Percentiles rank a stretch among this genome's conserved stretches.
Conservation (phyloP, 163 green algal species). For the Chlamydomonas reinhardtii region DNA sequence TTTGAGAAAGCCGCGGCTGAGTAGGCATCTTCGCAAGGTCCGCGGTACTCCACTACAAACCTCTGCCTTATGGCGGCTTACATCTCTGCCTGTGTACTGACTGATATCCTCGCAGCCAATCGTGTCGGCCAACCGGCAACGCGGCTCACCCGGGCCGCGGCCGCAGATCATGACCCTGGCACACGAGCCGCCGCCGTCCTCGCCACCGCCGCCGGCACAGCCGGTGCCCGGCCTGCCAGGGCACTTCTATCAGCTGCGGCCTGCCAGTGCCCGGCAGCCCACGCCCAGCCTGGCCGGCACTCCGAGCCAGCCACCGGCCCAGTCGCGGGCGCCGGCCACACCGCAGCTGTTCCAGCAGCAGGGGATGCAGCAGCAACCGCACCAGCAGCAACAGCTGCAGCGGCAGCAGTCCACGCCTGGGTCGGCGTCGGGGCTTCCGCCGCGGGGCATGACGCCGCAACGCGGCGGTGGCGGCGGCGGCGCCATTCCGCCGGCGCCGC, state of each 20-base stretch:
- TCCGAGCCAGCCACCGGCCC: background rate
- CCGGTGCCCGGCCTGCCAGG: conserved; percentile 20
- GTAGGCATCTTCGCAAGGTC: no score
- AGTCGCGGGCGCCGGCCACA: background rate
- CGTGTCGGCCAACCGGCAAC: background rate
- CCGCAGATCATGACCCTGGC: conserved; percentile 36
- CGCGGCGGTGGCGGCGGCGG: no score
- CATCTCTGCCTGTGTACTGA: background rate
- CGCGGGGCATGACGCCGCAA: no score
- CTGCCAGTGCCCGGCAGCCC: background rate
- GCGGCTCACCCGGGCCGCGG: conserved; percentile 26
- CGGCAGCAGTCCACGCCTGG: background rate
- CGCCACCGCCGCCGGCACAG: background rate
- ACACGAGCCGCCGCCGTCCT: conserved; percentile 15
- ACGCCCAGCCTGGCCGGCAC: background rate
- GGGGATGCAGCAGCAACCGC: background rate
- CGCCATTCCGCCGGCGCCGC: no score
- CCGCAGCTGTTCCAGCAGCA: background rate
- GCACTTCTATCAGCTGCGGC: conserved; percentile 23
- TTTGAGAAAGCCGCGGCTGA: no score
- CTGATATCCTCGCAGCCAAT: background rate
- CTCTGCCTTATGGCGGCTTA: no score
- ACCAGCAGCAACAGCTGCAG: background rate
- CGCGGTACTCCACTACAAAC: no score
- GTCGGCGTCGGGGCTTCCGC: no score